These are phyloP conservation scores for Gloeophyllum trabeum DNA, from an alignment of 768 basidiomycete genomes.

Conservation along the genomic window DNA sequence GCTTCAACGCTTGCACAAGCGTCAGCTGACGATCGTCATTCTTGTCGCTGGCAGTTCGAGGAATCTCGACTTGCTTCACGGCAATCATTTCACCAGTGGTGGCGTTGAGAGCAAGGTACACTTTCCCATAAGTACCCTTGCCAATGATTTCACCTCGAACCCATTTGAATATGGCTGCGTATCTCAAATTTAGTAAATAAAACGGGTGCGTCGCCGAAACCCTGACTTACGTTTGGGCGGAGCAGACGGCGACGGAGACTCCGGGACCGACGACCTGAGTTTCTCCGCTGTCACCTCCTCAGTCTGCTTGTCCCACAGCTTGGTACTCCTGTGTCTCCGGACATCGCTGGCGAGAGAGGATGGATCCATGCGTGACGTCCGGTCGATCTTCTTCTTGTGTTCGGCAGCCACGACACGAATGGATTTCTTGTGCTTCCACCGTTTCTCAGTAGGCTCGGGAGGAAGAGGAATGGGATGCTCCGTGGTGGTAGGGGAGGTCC, in stretches of 20 bases:
- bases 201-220: constrained; percentile 2
- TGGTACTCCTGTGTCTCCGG: constrained; percentile 78
- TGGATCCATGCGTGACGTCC: constrained; percentile 50
- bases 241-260: constrained; percentile 45
- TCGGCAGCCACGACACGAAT: constrained; percentile 90
- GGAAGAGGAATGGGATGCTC: constrained; percentile 32
- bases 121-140: constrained; percentile 92
- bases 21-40: constrained; percentile 75
- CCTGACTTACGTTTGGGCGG: constrained; percentile 55
- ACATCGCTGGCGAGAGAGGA: constrained; percentile 33
- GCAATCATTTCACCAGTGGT: constrained; percentile 99
- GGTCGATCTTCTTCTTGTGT: constrained; percentile 66
- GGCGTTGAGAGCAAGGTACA: constrained; percentile 92
- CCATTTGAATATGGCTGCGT: constrained; percentile 88
- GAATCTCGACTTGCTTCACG: constrained; percentile 97
- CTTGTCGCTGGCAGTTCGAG: constrained; percentile 84
- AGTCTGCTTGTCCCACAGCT: constrained; percentile 87
- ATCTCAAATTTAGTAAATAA: constrained; percentile 1
- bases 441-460: constrained; percentile 25
- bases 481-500: constrained; percentile 60
- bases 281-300: constrained; percentile 87
- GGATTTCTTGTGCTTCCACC: constrained; percentile 70
- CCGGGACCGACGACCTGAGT: constrained; percentile 37
- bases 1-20: constrained; percentile 85
- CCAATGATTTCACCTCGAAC: constrained; percentile 96